Evolutionary conservation across 768 basidiomycete species (phyloP), one percentile per base, ranked within the genome.

Genomic region (Sporobolomyces pararoseus): DNA sequence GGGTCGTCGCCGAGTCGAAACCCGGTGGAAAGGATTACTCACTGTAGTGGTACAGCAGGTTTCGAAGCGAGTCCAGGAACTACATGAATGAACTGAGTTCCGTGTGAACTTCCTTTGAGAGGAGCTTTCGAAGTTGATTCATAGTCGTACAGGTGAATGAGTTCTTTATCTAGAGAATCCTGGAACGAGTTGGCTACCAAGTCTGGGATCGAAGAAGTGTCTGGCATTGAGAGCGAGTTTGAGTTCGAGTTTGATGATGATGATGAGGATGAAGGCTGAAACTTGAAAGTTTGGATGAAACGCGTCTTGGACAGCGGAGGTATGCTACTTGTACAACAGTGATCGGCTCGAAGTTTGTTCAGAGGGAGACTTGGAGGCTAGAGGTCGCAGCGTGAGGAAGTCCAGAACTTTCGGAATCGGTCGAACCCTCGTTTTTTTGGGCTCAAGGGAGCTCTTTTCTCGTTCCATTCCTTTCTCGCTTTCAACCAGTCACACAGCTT

Each of bases 131-230:
- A 14, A 44, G 27, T 23, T 1, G 46, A 42, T 13, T 32, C 42
- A 2, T 47, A 23, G 46, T 27, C 53, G 60, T 70, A 70, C 23
- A 70, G 47, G 60, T 47, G 53, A 50, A 68, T 62, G 32, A 52
- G 39, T 16, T 37, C 32, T n/a, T 16, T 19, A 0, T 29, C 10
- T 29, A 47, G 39, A 17, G 66, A 54, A 31, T 49, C 29, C 3
- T 47, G 2, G 46, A 61, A 61, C 19, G 59, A 49, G 31, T 32
- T 5, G 6, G 12, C 3, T 17, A 61, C 46, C 4, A 35, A 2
- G 31, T 61, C 4, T 7, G 59, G 59, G 59, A 61, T 59, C 25
- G 58, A 49, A 32, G 46, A 49, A 23, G 59, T 35, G 59, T 61
- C 59, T 23, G 59, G 59, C 59, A 61, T 60, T n/a, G 51, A 32